phyloP scores from a whole-genome alignment of 2,329 filamentous ascomycete genomes.

The Aspergillus nomiae region DNA sequence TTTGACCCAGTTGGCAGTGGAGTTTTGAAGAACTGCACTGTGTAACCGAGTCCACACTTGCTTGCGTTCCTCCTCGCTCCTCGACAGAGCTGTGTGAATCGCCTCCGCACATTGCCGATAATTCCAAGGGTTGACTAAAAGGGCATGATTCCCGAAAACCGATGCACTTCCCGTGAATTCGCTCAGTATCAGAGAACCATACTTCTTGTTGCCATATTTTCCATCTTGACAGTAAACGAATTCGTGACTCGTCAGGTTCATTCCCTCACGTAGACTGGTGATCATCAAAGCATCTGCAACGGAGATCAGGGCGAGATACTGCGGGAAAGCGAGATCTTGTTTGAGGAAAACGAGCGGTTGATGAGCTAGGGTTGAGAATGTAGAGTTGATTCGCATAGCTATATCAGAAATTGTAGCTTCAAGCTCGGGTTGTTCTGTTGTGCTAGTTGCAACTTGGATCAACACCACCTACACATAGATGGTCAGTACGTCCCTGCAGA shows the following conservation, averaged over 20 bases:
- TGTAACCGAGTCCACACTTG: slow-evolving; percentile 74
- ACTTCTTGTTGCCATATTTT: slow-evolving; percentile 69
- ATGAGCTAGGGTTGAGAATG: slow-evolving; percentile 86
- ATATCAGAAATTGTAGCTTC: slow-evolving; percentile 90
- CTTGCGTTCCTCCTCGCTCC: slow-evolving; percentile 73
- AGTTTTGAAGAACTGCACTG: slow-evolving; percentile 74
- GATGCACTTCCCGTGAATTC: slow-evolving; percentile 93
- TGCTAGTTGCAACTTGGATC: slow-evolving; percentile 91
- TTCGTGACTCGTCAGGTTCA: slow-evolving; percentile 95
- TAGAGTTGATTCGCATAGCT: slow-evolving; percentile 89
- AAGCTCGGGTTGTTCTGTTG: slow-evolving; percentile 82
- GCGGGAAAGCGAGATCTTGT: slow-evolving; percentile 89
- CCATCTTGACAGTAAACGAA: slow-evolving; percentile 94
- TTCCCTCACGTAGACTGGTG: slow-evolving; percentile 91
- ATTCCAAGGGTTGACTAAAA: slow-evolving; percentile 94
- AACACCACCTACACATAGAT: slow-evolving; percentile 65
- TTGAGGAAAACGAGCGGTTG: slow-evolving; percentile 92
- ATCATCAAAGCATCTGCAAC: slow-evolving; percentile 93
- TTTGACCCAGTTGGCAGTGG: slow-evolving; percentile 83
- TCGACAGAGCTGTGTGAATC: slow-evolving; percentile 80
- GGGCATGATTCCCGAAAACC: slow-evolving; percentile 76
- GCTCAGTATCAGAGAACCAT: slow-evolving; percentile 86
- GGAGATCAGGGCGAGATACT: slow-evolving; percentile 88
- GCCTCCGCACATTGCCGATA: slow-evolving; percentile 85
- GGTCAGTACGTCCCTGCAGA: not conserved